Base-by-base conservation (phyloP, 495 filamentous ascomycete species). In the Hamigera avellanea region DNA sequence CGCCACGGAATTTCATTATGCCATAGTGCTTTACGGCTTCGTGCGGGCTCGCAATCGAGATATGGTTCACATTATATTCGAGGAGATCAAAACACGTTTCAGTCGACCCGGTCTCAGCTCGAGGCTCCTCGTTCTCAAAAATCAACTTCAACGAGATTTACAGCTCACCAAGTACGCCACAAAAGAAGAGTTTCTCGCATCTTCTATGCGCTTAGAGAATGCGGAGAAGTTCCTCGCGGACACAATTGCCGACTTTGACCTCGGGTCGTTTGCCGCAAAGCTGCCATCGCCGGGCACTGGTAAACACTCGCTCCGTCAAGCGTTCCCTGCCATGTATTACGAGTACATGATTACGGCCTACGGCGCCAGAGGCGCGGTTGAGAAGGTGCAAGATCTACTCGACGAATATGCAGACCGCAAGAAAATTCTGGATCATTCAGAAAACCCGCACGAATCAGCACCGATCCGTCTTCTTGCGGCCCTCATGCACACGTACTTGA, bases 11-110 rank as follows among this genome's bases (percentile, higher is more conserved):
- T 66, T 80, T 8, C 86, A 95, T 52, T 93, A 85, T 51, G 68
- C 76, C n/a, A 72, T 86, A 4, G 56, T 89, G 17, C 76, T 91
- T 62, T 65, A 70, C 17, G 83, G 77, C 2, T 83, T 73, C 43
- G 49, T 80, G 30, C 58, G 47, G 21, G 55, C 52, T 26, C 54
- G 64, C 26, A 62, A 76, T 25, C 59, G 62, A 26, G 53, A 57
- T 9, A 72, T 67, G 52, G 72, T 75, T 6, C 66, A 74, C 35
- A 44, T 59, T 27, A 54, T 76, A 14, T 69, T 74, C 28, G 48
- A 59, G 9, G 58, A 67, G 29, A 79, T 83, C 64, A 19, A 58
- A 31, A 37, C 56, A 12, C 56, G 62, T 15, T 65, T 83, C 28
- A 49, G 45, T 16, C 50, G 29, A 39, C 57, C 50, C 26, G 69